phyloP scores from a whole-genome alignment of 768 basidiomycete species.

The Lepiota brunneoincarnata region DNA sequence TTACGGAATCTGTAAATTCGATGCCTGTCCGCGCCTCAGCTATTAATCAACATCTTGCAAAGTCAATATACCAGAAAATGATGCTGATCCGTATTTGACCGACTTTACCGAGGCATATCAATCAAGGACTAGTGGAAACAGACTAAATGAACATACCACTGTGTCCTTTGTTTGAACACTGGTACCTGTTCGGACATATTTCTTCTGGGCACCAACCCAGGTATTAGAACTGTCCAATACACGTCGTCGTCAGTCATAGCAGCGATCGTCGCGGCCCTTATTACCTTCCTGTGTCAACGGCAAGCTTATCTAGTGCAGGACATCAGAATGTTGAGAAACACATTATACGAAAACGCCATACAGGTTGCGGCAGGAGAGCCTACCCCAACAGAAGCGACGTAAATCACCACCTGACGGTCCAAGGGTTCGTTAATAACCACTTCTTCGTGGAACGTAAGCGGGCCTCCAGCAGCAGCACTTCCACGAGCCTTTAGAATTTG shows the following conservation, averaged over 20 bases:
- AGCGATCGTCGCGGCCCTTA: neutral
- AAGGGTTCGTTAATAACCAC: slow-evolving; percentile 43
- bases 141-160: slow-evolving; percentile 39
- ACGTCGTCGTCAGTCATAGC: slow-evolving; percentile 9
- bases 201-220: slow-evolving; percentile 55
- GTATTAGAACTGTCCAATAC: slow-evolving; percentile 57
- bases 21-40: slow-evolving; percentile 25
- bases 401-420: slow-evolving; percentile 37
- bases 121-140: neutral
- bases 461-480: slow-evolving; percentile 29
- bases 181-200: slow-evolving; percentile 48
- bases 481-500: slow-evolving; percentile 32
- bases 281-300: slow-evolving; percentile 62
- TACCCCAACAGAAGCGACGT: slow-evolving; percentile 47
- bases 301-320: slow-evolving; percentile 40
- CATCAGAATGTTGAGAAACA: neutral
- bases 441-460: slow-evolving; percentile 23
- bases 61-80: slow-evolving; percentile 44
- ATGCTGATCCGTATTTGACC: slow-evolving; percentile 62
- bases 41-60: neutral
- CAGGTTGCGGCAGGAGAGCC: slow-evolving; percentile 55
- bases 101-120: slow-evolving; percentile 27
- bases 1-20: slow-evolving; percentile 52
- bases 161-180: slow-evolving; percentile 40
- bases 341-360: slow-evolving; percentile 15